Conservation (phyloP, 805 yeast genomes). For the Brettanomyces bruxellensis region DNA sequence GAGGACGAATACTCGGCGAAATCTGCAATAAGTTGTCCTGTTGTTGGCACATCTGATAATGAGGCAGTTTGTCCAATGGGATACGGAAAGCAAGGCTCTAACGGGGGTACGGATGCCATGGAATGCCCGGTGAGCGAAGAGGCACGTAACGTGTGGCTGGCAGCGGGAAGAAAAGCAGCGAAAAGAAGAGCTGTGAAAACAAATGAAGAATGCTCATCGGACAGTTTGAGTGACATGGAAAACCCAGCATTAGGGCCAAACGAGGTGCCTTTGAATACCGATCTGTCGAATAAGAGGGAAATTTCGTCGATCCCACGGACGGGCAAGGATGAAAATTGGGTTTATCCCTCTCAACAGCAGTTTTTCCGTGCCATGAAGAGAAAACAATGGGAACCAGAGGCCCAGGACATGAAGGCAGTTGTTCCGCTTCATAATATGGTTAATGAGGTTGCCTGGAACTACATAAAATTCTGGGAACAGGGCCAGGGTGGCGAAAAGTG, state of each 20-base stretch:
- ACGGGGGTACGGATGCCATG: slow-evolving; percentile 10
- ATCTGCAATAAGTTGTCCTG: not conserved
- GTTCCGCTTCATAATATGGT: slow-evolving; percentile 93
- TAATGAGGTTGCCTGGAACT: slow-evolving; percentile 87
- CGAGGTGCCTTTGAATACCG: not conserved
- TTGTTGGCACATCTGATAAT: not conserved
- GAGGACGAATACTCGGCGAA: not conserved
- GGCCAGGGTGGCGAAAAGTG: slow-evolving; percentile 50
- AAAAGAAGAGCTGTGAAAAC: slow-evolving; percentile 4
- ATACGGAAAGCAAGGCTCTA: slow-evolving; percentile 11
- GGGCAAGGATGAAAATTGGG: slow-evolving; percentile 64
- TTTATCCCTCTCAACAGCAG: slow-evolving; percentile 92
- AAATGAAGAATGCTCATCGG: slow-evolving; percentile 36
- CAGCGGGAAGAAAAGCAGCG: slow-evolving; percentile 3
- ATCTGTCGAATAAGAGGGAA: slow-evolving; percentile 65
- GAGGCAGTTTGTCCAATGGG: slow-evolving; percentile 6
- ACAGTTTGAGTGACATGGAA: slow-evolving; percentile 22
- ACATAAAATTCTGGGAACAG: slow-evolving; percentile 76
- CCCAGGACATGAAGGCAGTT: slow-evolving; percentile 76
- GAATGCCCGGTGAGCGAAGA: slow-evolving; percentile 32
- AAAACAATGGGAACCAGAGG: slow-evolving; percentile 78
- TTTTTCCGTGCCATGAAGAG: slow-evolving; percentile 91
- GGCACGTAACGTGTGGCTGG: slow-evolving; percentile 30
- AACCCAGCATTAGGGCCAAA: slow-evolving; percentile 21
- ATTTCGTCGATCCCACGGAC: slow-evolving; percentile 80